Conservation (phyloP, 345 rosid species). For the Reutealis trisperma region DNA sequence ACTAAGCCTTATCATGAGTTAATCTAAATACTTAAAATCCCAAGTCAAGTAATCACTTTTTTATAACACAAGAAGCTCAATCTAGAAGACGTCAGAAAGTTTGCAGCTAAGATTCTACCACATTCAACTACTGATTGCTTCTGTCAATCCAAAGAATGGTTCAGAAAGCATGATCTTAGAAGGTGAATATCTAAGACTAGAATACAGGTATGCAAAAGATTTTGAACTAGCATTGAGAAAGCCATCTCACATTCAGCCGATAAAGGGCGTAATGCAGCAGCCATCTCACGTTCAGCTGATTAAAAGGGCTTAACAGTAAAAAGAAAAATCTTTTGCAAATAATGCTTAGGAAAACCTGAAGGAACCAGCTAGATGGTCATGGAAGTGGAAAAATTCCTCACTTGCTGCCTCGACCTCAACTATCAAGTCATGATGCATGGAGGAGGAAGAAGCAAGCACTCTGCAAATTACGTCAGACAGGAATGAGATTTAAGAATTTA, state of each 20-base stretch:
- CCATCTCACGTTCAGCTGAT: slow-evolving; percentile 11
- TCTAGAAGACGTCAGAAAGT: slow-evolving; percentile 11
- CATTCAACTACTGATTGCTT: not conserved
- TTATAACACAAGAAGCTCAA: slow-evolving; percentile 5
- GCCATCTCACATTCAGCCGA: slow-evolving; percentile 7
- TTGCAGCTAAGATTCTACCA: not conserved
- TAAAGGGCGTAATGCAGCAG: slow-evolving; percentile 4
- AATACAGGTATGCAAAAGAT: not conserved
- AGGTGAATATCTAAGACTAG: slow-evolving; percentile 4
- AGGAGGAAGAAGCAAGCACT: slow-evolving; percentile 48
- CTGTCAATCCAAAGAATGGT: not conserved
- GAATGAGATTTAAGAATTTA: slow-evolving; percentile 36
- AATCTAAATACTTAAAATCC: not conserved
- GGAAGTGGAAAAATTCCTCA: slow-evolving; percentile 50
- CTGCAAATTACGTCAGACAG: slow-evolving; percentile 50
- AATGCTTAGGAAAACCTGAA: slow-evolving; percentile 52
- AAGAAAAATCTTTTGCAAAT: slow-evolving; percentile 14
- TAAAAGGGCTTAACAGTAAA: slow-evolving; percentile 4
- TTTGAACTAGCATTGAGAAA: slow-evolving; percentile 11
- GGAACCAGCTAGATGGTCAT: slow-evolving; percentile 50
- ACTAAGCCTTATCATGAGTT: not conserved
- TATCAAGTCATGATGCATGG: slow-evolving; percentile 52
- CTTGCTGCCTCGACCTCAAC: slow-evolving; percentile 48
- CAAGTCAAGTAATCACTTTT: not conserved
- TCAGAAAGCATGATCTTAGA: slow-evolving; percentile 3